Percentiles rank a stretch among this genome's conserved stretches.
Conservation (phyloP, 2,329 filamentous ascomycete species). For the Aspergillus japonicus region DNA sequence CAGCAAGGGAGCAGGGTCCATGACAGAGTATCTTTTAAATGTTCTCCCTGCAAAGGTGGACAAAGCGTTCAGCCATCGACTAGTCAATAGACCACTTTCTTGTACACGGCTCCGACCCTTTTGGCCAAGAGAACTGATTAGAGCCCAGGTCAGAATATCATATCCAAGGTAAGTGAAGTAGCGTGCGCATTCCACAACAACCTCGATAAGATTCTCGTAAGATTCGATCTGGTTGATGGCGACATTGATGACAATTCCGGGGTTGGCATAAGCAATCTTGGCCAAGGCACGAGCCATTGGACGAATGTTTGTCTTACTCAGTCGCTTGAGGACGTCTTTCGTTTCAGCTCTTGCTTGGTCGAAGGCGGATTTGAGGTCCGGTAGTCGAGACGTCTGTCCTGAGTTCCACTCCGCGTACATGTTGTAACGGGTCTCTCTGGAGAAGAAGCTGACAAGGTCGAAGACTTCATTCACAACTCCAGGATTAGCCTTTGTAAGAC, state of each 20-base stretch:
- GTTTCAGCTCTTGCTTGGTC: slow-evolving; percentile 75
- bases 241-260: slow-evolving; percentile 85
- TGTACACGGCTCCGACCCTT: slow-evolving; percentile 59
- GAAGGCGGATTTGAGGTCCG: slow-evolving; percentile 77
- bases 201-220: slow-evolving; percentile 92
- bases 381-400: slow-evolving; percentile 71
- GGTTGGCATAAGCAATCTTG: slow-evolving; percentile 88
- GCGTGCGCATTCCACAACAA: slow-evolving; percentile 88
- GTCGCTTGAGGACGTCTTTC: slow-evolving; percentile 79
- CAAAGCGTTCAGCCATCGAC: slow-evolving; percentile 86
- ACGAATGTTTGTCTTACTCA: slow-evolving; percentile 82
- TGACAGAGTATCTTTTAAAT: slow-evolving; percentile 78
- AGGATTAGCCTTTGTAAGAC: slow-evolving; percentile 80
- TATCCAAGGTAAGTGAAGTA: slow-evolving; percentile 93
- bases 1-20: slow-evolving; percentile 80
- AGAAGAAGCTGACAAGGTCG: slow-evolving; percentile 75
- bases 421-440: slow-evolving; percentile 73
- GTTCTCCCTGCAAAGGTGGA: slow-evolving; percentile 89
- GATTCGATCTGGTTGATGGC: slow-evolving; percentile 88
- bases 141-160: slow-evolving; percentile 88
- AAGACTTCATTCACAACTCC: slow-evolving; percentile 83
- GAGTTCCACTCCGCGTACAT: slow-evolving; percentile 94
- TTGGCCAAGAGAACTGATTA: slow-evolving; percentile 69
- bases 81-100: slow-evolving; percentile 71
- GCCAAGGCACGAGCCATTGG: slow-evolving; percentile 85